Conservation (phyloP, 1,284 basidiomycete genomes). For the Melampsora larici-populina region DNA sequence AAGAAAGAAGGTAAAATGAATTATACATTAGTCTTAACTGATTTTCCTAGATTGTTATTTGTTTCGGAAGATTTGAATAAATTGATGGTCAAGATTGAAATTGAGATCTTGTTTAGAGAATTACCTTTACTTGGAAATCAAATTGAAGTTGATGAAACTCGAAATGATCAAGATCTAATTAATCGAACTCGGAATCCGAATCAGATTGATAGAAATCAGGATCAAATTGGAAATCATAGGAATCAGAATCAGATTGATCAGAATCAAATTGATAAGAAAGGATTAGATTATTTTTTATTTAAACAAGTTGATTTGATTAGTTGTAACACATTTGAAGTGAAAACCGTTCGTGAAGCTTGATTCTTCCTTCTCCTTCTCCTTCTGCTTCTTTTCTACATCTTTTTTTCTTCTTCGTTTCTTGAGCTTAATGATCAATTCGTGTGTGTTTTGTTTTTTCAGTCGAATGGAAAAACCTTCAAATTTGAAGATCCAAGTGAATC, state of each 20-base stretch:
- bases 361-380: too few relatives aligned
- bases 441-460: not conserved
- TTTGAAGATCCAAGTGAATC: conserved; percentile 18
- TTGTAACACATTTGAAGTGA: not conserved
- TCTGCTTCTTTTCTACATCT: not conserved
- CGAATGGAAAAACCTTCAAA: conserved; percentile 5
- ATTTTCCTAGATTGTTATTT: conserved; percentile 24
- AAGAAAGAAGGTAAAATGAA: conserved; percentile 4
- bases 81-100: conserved; percentile 8
- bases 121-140: not conserved
- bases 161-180: too few relatives aligned
- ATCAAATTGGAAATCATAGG: too few relatives aligned
- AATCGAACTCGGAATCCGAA: too few relatives aligned
- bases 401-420: too few relatives aligned
- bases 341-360: too few relatives aligned
- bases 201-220: too few relatives aligned
- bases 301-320: not conserved
- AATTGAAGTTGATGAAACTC: too few relatives aligned
- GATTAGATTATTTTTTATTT: not conserved
- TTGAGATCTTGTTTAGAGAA: conserved; percentile 15
- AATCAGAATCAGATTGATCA: not conserved
- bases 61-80: conserved; percentile 14
- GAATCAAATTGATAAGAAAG: too few relatives aligned
- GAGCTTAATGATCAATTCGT: too few relatives aligned
- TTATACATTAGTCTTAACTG: conserved; percentile 21